These are phyloP conservation scores for Aaosphaeria pasadenensis DNA, from an alignment of 2,329 filamentous ascomycete genomes.

Conservation along the genomic window DNA sequence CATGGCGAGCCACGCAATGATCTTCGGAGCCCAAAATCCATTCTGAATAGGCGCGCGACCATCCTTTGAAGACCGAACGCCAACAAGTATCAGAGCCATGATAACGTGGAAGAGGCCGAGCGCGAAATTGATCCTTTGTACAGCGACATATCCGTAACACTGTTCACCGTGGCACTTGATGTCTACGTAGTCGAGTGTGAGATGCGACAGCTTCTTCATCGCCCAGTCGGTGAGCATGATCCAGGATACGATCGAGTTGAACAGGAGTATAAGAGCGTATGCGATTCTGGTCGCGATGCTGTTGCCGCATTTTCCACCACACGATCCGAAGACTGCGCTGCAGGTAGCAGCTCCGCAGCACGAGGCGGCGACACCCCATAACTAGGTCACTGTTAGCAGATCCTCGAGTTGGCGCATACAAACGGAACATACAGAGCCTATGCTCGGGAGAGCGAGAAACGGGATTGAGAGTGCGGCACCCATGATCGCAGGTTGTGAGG, in stretches of 20 bases:
- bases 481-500: constrained; percentile 54
- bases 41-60: constrained; percentile 88
- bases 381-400: constrained; percentile 45
- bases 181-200: constrained; percentile 93
- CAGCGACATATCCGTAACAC: constrained; percentile 93
- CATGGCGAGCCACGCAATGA: constrained; percentile 82
- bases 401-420: constrained; percentile 4
- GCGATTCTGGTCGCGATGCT: constrained; percentile 96
- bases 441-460: constrained; percentile 80
- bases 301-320: constrained; percentile 95
- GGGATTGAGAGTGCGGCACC: constrained; percentile 88
- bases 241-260: constrained; percentile 98
- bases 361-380: constrained; percentile 76
- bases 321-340: constrained; percentile 91
- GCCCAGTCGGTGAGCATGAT: constrained; percentile 99
- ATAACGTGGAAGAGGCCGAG: constrained; percentile 91
- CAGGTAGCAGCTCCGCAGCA: constrained; percentile 97
- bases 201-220: constrained; percentile 87
- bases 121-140: constrained; percentile 96
- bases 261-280: constrained; percentile 87
- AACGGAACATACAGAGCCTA: constrained; percentile 68
- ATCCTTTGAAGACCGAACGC: constrained; percentile 82
- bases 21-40: constrained; percentile 98
- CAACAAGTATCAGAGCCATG: constrained; percentile 78
- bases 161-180: constrained; percentile 85